Evolutionary conservation across 1,139 yeast genomes (phyloP), one percentile per base, ranked within the genome.

Genomic region (Meyerozyma carpophila): DNA sequence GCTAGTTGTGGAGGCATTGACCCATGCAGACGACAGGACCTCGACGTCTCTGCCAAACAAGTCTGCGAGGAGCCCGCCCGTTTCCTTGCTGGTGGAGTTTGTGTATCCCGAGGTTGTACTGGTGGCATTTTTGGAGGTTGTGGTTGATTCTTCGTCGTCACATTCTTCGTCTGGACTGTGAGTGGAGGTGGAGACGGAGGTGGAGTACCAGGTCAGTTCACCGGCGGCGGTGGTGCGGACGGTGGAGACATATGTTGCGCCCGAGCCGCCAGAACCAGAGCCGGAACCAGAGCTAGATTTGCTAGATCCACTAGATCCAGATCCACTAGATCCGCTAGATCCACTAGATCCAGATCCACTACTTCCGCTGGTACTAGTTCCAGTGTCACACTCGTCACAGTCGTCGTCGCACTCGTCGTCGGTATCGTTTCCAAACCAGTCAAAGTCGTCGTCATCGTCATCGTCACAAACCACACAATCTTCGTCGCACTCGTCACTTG

Each of bases 381-480:
- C 18, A 18, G 36, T 21, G 3, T 32, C 36, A 32, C 36, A 32
- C 24, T 32, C 31, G 13, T 20, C 29, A 13, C 37, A 32, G 32
- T 40, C 34, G 5, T 20, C 42, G 27, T 41, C 43, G 25, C 37
- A 42, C 14, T 44, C 50, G 14, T 45, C 51, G 27, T 45, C 50
- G 3, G 44, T 47, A 7, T 47, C 53, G 21, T 45, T 48, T 26
- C 42, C 44, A 26, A 50, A 48, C 25, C 46, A 40, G 21, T 47
- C 44, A 18, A 44, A 41, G 25, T 49, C 32, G 39, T 44, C 43
- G 32, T 26, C 16, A 18, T 27, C 42, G 20, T 20, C 38, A 26
- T 27, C 42, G n/a, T 25, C 40, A 18, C 28, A 36, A 32, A 27
- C 26, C 6, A 18, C 41, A n/a, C 26, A 39, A 31, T 24, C 37